phyloP scores from a whole-genome alignment of 805 yeast genomes.

The Maudiozyma pseudohumilis region DNA sequence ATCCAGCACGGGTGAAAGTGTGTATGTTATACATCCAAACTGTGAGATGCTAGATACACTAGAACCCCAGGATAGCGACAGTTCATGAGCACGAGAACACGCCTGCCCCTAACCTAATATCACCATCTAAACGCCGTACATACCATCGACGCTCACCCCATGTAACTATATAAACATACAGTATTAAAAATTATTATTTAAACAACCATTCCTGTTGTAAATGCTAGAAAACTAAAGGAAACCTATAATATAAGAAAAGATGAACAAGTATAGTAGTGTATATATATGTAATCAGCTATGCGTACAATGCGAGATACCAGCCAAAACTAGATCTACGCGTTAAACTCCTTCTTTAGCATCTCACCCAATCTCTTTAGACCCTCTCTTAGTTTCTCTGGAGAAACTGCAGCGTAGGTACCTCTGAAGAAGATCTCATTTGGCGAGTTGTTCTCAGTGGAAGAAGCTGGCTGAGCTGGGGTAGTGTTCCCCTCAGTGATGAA shows the following conservation, averaged over 20 bases:
- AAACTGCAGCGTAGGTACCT: slow-evolving; percentile 84
- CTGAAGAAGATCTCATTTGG: slow-evolving; percentile 57
- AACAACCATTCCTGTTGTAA: too few relatives aligned
- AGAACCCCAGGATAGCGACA: slow-evolving; percentile 9
- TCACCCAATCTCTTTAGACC: slow-evolving; percentile 63
- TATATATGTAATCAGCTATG: too few relatives aligned
- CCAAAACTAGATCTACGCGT: background rate
- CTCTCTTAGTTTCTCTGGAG: slow-evolving; percentile 46
- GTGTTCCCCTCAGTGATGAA: slow-evolving; percentile 51
- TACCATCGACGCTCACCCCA: too few relatives aligned
- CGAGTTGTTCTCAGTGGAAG: slow-evolving; percentile 33
- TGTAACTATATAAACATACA: too few relatives aligned
- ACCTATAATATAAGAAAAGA: too few relatives aligned
- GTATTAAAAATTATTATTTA: too few relatives aligned
- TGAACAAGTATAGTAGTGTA: too few relatives aligned
- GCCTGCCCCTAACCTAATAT: too few relatives aligned
- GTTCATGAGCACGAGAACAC: too few relatives aligned
- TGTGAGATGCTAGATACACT: slow-evolving; percentile 57
- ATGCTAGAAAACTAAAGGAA: too few relatives aligned
- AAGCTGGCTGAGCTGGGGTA: slow-evolving; percentile 45
- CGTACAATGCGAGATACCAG: too few relatives aligned
- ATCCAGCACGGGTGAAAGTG: slow-evolving; percentile 26
- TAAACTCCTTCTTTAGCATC: slow-evolving; percentile 49
- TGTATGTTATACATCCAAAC: slow-evolving; percentile 67
- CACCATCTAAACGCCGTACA: too few relatives aligned